Evolutionary conservation across 768 basidiomycete genomes (phyloP).

Genomic region (Mycena galopus): DNA sequence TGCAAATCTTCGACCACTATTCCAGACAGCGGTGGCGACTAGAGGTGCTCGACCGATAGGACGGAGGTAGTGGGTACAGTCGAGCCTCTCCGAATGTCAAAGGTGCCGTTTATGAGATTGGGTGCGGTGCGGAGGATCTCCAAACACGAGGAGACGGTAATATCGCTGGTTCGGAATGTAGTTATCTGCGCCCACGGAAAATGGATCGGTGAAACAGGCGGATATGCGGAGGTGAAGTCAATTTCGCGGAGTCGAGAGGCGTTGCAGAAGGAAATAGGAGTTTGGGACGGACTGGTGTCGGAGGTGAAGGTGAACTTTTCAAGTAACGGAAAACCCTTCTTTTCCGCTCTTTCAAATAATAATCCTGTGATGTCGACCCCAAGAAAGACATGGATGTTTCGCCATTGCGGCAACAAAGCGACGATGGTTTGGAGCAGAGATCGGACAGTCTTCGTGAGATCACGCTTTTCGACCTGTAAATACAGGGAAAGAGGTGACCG

Average conservation of each 20-base stretch:
- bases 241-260: conserved; percentile 5
- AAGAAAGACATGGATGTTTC: too few species aligned
- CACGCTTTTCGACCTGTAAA: too few species aligned
- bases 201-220: not conserved
- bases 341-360: too few species aligned
- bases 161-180: not conserved
- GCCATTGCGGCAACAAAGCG: too few species aligned
- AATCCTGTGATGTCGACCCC: too few species aligned
- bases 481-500: too few species aligned
- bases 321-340: too few species aligned
- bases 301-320: not conserved
- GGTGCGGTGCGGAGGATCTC: not conserved
- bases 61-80: not conserved
- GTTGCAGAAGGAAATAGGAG: not conserved
- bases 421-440: too few species aligned
- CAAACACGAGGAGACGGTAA: not conserved
- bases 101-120: not conserved
- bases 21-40: not conserved
- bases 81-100: not conserved
- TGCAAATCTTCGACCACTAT: too few species aligned
- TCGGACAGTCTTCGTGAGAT: too few species aligned
- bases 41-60: not conserved
- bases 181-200: conserved; percentile 14
- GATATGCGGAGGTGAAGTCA: not conserved
- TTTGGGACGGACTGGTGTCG: not conserved